These are phyloP conservation scores for Penicillium nordicum DNA, from an alignment of 2,329 filamentous ascomycete genomes.

Conservation along the genomic window DNA sequence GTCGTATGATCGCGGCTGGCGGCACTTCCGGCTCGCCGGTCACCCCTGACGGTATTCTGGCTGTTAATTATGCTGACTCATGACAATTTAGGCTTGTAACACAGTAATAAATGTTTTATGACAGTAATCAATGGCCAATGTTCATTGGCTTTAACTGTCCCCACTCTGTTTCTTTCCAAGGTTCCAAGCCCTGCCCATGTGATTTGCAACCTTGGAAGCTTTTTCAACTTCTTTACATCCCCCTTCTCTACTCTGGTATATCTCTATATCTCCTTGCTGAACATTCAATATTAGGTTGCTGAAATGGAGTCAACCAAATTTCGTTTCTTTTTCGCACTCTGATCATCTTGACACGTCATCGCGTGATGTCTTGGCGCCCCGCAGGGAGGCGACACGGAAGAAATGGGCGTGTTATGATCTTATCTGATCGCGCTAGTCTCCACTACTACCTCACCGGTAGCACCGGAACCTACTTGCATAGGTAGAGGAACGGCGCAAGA, in stretches of 20 bases:
- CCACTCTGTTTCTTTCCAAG: background rate
- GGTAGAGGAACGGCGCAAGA: constrained; percentile 4
- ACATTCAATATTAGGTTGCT: background rate
- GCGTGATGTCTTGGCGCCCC: constrained; percentile 5
- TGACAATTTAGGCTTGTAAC: background rate
- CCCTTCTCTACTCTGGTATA: background rate
- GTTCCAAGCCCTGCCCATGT: background rate
- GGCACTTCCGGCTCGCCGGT: constrained; percentile 25
- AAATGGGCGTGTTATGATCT: constrained; percentile 17
- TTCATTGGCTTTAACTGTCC: background rate
- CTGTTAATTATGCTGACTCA: constrained; percentile 6
- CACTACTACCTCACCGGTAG: constrained; percentile 11
- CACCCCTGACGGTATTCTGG: constrained; percentile 1
- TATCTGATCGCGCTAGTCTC: constrained; percentile 24
- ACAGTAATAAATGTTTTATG: background rate
- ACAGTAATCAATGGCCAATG: background rate
- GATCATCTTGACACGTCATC: constrained; percentile 4
- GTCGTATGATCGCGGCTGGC: constrained; percentile 34
- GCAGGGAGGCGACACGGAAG: background rate
- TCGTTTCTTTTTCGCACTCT: background rate
- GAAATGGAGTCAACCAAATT: background rate
- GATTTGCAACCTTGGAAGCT: background rate
- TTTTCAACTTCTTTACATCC: background rate
- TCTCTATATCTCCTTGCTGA: background rate
- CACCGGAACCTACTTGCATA: background rate